These are phyloP conservation scores for Sporopachydermia cereana DNA, from an alignment of 1,139 yeast species.

Conservation along the genomic window DNA sequence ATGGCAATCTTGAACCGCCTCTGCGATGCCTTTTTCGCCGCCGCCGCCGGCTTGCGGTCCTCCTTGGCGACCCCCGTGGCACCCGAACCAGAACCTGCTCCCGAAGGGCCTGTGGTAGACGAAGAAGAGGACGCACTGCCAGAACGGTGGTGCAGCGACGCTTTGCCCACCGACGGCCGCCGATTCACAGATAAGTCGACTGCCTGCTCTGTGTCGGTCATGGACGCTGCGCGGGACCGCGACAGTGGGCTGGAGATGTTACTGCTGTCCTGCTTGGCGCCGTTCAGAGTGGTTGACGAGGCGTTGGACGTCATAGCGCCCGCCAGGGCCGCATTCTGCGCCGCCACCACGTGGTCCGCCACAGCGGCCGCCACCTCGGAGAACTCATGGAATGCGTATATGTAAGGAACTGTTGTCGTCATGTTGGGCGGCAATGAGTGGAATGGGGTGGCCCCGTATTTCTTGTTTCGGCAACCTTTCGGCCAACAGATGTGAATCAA, in stretches of 20 bases:
- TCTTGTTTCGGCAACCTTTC: too few species aligned
- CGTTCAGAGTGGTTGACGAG: conserved; percentile 7
- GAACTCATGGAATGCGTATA: conserved; percentile 83
- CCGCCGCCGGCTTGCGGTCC: conserved; percentile 16
- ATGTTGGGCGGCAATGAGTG: too few species aligned
- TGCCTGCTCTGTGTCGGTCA: conserved; percentile 3
- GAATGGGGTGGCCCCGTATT: too few species aligned
- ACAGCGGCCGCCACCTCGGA: conserved; percentile 90
- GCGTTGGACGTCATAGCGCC: conserved; percentile 13
- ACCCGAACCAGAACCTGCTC: background rate
- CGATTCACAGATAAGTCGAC: background rate
- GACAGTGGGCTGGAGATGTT: conserved; percentile 7
- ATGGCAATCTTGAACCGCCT: conserved; percentile 80
- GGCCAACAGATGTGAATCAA: too few species aligned
- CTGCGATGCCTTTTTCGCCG: conserved; percentile 37
- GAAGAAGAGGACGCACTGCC: conserved; percentile 7
- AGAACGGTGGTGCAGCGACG: conserved; percentile 9
- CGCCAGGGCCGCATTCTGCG: conserved; percentile 57
- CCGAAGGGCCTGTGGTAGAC: conserved; percentile 8
- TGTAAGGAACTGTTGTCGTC: conserved; percentile 90
- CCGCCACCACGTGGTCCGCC: conserved; percentile 74
- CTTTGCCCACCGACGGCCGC: background rate
- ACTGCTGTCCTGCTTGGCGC: background rate
- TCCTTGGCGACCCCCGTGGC: background rate
- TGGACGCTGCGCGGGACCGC: conserved; percentile 2